Percentiles rank a stretch among this genome's conserved stretches.
Evolutionary conservation across 768 basidiomycete genomes (phyloP).

Genomic region (Auricularia sp.): DNA sequence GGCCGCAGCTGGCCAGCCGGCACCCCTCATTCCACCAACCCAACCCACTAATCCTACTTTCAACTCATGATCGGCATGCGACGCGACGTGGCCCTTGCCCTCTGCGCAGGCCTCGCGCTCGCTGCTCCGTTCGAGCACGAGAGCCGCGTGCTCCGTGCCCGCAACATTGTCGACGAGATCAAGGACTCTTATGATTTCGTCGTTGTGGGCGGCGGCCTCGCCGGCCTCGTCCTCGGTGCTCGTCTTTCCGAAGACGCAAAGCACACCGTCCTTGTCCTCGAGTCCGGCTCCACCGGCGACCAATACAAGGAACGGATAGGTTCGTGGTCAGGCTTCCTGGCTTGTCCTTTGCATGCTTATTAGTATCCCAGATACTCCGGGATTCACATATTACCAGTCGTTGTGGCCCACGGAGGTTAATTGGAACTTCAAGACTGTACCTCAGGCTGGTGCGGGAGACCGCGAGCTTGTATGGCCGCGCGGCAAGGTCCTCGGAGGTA

Average conservation of each 20-base stretch:
- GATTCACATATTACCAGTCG: slow-evolving; percentile 41
- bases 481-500: slow-evolving; percentile 58
- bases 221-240: slow-evolving; percentile 33
- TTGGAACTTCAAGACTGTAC: slow-evolving; percentile 43
- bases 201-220: slow-evolving; percentile 38
- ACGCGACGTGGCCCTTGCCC: too few relatives aligned
- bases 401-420: slow-evolving; percentile 39
- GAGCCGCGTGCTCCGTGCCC: slow-evolving; percentile 9
- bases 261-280: slow-evolving; percentile 30
- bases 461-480: slow-evolving; percentile 45
- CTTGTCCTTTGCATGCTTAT: background rate
- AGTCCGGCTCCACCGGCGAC: slow-evolving; percentile 29
- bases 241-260: slow-evolving; percentile 31
- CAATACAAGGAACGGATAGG: slow-evolving; percentile 21
- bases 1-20: too few relatives aligned
- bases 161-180: slow-evolving; percentile 33
- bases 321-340: background rate
- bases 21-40: too few relatives aligned
- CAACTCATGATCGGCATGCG: too few relatives aligned
- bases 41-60: too few relatives aligned
- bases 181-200: slow-evolving; percentile 44
- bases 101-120: too few relatives aligned
- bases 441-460: slow-evolving; percentile 35
- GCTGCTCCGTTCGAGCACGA: too few relatives aligned
- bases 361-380: slow-evolving; percentile 33